Evolutionary conservation across 1,284 basidiomycete species (phyloP), one percentile per base, ranked within the genome.

Genomic region (Moesziomyces sp.): DNA sequence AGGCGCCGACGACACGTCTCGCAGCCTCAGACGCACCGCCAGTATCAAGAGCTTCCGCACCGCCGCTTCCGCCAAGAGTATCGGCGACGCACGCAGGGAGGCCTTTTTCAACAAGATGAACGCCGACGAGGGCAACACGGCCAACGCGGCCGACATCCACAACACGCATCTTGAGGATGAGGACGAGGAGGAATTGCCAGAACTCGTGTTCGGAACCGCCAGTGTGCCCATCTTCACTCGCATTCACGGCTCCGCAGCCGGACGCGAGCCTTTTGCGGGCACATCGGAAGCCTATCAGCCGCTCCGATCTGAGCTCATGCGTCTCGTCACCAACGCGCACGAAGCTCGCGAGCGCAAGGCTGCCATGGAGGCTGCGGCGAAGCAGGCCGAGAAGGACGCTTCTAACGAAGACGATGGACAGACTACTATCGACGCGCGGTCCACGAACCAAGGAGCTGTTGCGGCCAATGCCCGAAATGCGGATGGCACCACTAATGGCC

Each of bases 151-250:
- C 35, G 51, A 64, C 28, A 6, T 58, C 7, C 53, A 35, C 14
- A 30, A 48, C 24, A 60, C 64, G 14, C 38, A 47, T 35, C n/a
- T 63, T n/a, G 73, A 75, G 14, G 77, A 76, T 24, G 76, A 71
- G 16, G 78, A 80, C 30, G 78, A 78, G 57, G 79, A 80, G 44
- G 78, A 80, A 62, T 62, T 81, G 16, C 78, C 79, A 1, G 79
- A 81, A 64, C 71, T 81, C 42, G 71, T 81, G 33, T 78, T 81
- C 62, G 79, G 79, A 30, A 81, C 79, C 1, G 78, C 79, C 18
- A 73, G 66, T n/a, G 78, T 79, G n/a, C 79, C 79, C n/a, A 65
- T 81, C 44, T 81, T 71, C 33, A 47, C 70, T 13, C 64, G 74
- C 8, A 57, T 62, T 4, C 10, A 47, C 3, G 50, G 58, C 14